A percentile compares a stretch with the other conserved stretches of the same genome.
Evolutionary conservation across 768 basidiomycete genomes (phyloP).

Genomic region (Calocybe cyanea): DNA sequence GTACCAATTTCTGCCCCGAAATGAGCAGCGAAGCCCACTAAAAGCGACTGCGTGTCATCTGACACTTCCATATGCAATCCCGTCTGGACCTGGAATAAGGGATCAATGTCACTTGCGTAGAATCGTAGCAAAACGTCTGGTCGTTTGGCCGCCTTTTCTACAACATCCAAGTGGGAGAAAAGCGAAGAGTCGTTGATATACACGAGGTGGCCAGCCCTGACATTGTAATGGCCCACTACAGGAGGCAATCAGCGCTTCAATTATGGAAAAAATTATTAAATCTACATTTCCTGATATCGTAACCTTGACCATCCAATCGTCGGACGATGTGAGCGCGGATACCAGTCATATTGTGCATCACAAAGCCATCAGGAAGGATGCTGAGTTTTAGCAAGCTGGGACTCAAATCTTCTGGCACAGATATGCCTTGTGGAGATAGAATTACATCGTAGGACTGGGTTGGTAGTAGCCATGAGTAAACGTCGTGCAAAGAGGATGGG

Average conservation of each 20-base stretch:
- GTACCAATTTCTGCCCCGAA: slow-evolving; percentile 66
- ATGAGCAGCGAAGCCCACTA: slow-evolving; percentile 59
- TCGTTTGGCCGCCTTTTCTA: slow-evolving; percentile 23
- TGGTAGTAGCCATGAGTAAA: background rate
- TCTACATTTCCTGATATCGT: slow-evolving; percentile 81
- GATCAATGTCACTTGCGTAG: slow-evolving; percentile 49
- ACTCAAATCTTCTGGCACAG: slow-evolving; percentile 61
- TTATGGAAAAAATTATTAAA: slow-evolving; percentile 5
- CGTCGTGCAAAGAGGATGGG: background rate
- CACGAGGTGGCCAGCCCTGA: slow-evolving; percentile 77
- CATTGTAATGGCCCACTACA: slow-evolving; percentile 77
- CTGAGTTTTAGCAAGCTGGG: slow-evolving; percentile 66
- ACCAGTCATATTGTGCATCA: slow-evolving; percentile 75
- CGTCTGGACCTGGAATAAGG: slow-evolving; percentile 36
- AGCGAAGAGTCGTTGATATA: slow-evolving; percentile 70
- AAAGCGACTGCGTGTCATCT: slow-evolving; percentile 40
- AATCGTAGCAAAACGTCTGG: slow-evolving; percentile 57
- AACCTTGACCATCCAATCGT: slow-evolving; percentile 79
- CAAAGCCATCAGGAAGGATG: slow-evolving; percentile 61
- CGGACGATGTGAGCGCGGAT: slow-evolving; percentile 75
- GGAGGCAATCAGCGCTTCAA: slow-evolving; percentile 7
- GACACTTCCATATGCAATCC: slow-evolving; percentile 28
- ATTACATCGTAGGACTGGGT: slow-evolving; percentile 79
- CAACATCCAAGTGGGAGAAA: slow-evolving; percentile 27
- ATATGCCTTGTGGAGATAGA: slow-evolving; percentile 55